Evolutionary conservation across 2,329 filamentous ascomycete genomes (phyloP), one percentile per base, ranked within the genome.

Genomic region (Aspergillus cejpii): DNA sequence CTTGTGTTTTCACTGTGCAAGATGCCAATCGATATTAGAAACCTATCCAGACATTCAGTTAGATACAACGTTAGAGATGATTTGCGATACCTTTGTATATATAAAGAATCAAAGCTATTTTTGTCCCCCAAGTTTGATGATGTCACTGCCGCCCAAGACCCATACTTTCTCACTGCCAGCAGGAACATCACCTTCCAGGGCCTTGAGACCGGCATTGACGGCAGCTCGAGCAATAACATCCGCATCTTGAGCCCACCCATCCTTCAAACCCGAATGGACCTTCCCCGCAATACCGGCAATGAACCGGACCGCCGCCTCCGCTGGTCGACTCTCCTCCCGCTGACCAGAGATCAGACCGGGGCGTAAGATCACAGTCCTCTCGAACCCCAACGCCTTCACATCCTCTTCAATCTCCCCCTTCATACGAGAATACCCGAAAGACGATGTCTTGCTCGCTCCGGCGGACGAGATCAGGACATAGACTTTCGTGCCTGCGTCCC

Each of bases 321-420:
- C 65, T 0, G 74, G 63, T 41, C 85, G 75, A 41, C 72, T 72
- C 47, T 82, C 74, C 56, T 84, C 76, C 44, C 90, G 75, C 12
- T 78, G 63, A 2, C 90, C 90, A 2, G 89, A 65, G 55, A 96
- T 85, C 49, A 89, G 51, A 0, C 86, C 90, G 0, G 90, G 90
- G 36, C 81, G 67, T 31, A 84, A 39, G 43, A 96, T 83, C 44
- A 95, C 77, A 3, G 82, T 83, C 53, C 85, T 80, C 39, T 90
- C 85, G 60, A 95, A 95, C 3, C 72, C 83, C 3, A 91, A 68
- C 33, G 69, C 78, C 62, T 79, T 78, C 48, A 95, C 77, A 12
- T 80, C 74, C 26, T 94, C 84, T 65, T 97, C 91, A 31, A 95
- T 80, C 56, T 92, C 86, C 19, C 80, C 81, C 74, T 96, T 96